Evolutionary conservation across 2,329 filamentous ascomycete species (phyloP).

Genomic region (Sclerotinia glacialis): DNA sequence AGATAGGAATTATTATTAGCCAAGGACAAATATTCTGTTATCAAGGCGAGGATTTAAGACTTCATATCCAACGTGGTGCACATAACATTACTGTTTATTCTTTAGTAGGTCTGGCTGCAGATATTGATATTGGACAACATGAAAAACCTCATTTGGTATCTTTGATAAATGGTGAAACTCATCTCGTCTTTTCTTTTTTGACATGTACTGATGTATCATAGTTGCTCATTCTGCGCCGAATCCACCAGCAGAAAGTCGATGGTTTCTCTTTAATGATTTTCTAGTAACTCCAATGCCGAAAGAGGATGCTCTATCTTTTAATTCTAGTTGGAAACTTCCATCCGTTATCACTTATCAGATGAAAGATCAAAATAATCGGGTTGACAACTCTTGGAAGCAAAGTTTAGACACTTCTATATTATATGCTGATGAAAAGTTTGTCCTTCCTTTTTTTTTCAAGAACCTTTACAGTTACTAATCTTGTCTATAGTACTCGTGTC

Average conservation of each 20-base stretch:
- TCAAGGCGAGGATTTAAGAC: conserved; percentile 82
- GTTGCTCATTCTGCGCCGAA: conserved; percentile 64
- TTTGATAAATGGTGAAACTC: conserved; percentile 71
- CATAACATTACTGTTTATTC: conserved; percentile 88
- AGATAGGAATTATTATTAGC: conserved; percentile 89
- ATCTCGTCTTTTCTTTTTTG: neutral
- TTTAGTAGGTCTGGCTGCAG: conserved; percentile 81
- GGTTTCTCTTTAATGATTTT: conserved; percentile 98
- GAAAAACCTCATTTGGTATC: conserved; percentile 90
- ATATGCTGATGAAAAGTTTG: conserved; percentile 64
- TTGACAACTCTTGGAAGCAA: conserved; percentile 84
- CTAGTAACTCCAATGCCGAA: conserved; percentile 75
- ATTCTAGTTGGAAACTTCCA: conserved; percentile 87
- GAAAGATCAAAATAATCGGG: conserved; percentile 73
- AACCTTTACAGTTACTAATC: conserved; percentile 1
- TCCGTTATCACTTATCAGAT: conserved; percentile 84
- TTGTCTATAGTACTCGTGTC: conserved; percentile 12
- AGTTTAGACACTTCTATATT: conserved; percentile 80
- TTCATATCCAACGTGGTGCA: conserved; percentile 74
- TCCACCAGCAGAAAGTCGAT: conserved; percentile 63
- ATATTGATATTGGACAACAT: conserved; percentile 81
- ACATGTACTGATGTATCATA: conserved; percentile 38
- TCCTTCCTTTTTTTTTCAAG: neutral
- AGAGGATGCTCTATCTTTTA: conserved; percentile 86
- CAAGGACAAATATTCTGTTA: conserved; percentile 93